Percentiles rank a stretch among this genome's conserved stretches.
phyloP scores from a whole-genome alignment of 495 filamentous ascomycete genomes.

The Usnea hakonensis region DNA sequence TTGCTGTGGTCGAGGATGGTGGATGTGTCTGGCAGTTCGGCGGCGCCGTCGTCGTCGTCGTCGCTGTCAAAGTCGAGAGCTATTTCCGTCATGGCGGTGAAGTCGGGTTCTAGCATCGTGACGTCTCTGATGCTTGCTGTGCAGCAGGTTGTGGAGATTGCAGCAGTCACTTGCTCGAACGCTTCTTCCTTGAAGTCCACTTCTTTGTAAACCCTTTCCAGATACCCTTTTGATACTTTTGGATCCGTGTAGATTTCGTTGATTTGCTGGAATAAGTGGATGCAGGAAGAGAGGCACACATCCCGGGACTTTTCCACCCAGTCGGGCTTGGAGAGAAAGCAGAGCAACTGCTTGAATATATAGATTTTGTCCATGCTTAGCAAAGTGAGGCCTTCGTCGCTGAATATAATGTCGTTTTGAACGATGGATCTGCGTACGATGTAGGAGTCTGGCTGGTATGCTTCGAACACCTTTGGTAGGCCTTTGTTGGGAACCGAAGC shows the following conservation, averaged over 20 bases:
- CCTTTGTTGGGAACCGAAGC: slow-evolving; percentile 33
- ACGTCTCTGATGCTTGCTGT: slow-evolving; percentile 20
- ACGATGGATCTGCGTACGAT: slow-evolving; percentile 56
- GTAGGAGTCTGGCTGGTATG: slow-evolving; percentile 29
- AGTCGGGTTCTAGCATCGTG: slow-evolving; percentile 10
- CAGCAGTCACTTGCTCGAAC: slow-evolving; percentile 17
- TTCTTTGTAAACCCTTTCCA: slow-evolving; percentile 21
- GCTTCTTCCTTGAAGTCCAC: slow-evolving; percentile 9
- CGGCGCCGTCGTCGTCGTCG: background rate
- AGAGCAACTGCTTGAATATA: slow-evolving; percentile 60
- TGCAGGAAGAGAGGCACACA: slow-evolving; percentile 41
- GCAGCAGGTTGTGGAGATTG: slow-evolving; percentile 14
- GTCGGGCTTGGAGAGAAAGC: slow-evolving; percentile 42
- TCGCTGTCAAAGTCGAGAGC: slow-evolving; percentile 7
- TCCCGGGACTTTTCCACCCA: slow-evolving; percentile 26
- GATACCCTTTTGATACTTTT: slow-evolving; percentile 19
- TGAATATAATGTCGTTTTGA: slow-evolving; percentile 64
- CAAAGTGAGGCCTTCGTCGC: slow-evolving; percentile 59
- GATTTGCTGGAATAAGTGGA: slow-evolving; percentile 52
- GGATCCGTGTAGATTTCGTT: slow-evolving; percentile 25
- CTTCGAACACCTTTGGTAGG: slow-evolving; percentile 28
- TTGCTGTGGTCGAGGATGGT: background rate
- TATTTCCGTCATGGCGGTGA: background rate
- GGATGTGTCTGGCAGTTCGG: slow-evolving; percentile 19
- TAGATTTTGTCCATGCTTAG: slow-evolving; percentile 65